Percentiles rank a stretch among this genome's conserved stretches.
Conservation (phyloP, 441 rosid genomes). For the Cnidoscolus chayamansa region DNA sequence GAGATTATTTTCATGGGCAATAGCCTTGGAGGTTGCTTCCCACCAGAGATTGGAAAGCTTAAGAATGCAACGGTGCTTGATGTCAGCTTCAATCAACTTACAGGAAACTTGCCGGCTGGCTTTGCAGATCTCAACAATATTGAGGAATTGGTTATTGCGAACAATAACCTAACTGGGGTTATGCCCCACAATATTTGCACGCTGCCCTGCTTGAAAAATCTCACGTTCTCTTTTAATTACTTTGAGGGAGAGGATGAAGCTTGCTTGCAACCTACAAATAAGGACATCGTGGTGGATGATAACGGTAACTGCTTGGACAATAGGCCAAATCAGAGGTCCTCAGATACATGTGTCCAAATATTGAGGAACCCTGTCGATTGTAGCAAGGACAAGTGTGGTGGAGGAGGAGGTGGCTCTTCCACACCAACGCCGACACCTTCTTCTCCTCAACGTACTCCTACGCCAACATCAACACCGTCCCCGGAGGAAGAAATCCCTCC, state of each 20-base stretch:
- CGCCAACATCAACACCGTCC: slow-evolving; percentile 15
- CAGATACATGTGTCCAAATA: slow-evolving; percentile 41
- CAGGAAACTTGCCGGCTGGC: slow-evolving; percentile 47
- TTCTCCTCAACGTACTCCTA: slow-evolving; percentile 7
- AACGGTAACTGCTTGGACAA: slow-evolving; percentile 50
- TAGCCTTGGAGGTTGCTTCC: slow-evolving; percentile 64
- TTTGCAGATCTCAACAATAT: slow-evolving; percentile 39
- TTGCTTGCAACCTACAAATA: slow-evolving; percentile 38
- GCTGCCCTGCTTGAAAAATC: slow-evolving; percentile 47
- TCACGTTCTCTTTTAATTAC: slow-evolving; percentile 56
- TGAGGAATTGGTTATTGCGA: slow-evolving; percentile 42
- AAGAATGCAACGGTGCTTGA: slow-evolving; percentile 51
- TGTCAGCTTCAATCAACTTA: slow-evolving; percentile 48
- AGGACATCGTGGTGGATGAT: slow-evolving; percentile 44
- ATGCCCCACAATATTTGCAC: slow-evolving; percentile 52
- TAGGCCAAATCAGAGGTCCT: slow-evolving; percentile 45
- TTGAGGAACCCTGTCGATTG: slow-evolving; percentile 64
- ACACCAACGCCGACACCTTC: neutral
- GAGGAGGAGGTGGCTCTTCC: slow-evolving; percentile 30
- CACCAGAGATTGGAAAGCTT: slow-evolving; percentile 55
- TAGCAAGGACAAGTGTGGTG: slow-evolving; percentile 53
- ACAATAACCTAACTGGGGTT: slow-evolving; percentile 58
- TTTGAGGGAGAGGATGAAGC: slow-evolving; percentile 47
- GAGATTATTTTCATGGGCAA: slow-evolving; percentile 60
- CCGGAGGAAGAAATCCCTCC: slow-evolving; percentile 2